Percentiles rank a stretch among this genome's conserved stretches.
Evolutionary conservation across 768 basidiomycete species (phyloP).

Genomic region (Mrakia blollopis): DNA sequence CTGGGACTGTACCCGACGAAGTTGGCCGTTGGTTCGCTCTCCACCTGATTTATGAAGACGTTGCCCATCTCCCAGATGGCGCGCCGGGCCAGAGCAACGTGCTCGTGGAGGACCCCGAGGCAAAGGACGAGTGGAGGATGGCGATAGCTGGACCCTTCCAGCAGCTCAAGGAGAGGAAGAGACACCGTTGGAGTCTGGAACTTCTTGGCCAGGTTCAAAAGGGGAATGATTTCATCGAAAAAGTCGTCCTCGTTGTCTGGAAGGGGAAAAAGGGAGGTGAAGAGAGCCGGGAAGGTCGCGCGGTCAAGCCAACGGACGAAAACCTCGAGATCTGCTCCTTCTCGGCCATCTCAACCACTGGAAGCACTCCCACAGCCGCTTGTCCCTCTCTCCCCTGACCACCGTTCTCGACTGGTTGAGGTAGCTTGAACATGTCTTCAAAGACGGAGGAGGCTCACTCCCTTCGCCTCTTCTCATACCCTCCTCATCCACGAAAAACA

Average conservation of each 20-base stretch:
- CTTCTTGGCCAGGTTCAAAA: not conserved
- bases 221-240: not conserved
- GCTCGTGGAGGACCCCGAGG: not conserved
- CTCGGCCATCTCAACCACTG: not conserved
- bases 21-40: not conserved
- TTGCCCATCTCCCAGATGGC: no score
- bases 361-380: no score
- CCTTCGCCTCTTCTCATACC: not conserved
- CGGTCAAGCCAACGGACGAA: not conserved
- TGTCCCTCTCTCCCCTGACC: no score
- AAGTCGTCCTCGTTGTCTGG: not conserved
- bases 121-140: not conserved
- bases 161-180: not conserved
- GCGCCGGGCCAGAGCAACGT: not conserved
- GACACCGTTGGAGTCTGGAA: not conserved
- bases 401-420: no score
- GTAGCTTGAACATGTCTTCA: no score
- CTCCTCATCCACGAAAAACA: constrained; percentile 11
- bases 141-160: no score
- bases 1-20: not conserved
- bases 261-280: not conserved
- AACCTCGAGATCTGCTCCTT: not conserved
- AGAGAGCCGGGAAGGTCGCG: not conserved
- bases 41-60: no score
- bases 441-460: constrained; percentile 9